These are phyloP conservation scores for Cyathus striatus DNA, from an alignment of 768 basidiomycete species.

Conservation along the genomic window DNA sequence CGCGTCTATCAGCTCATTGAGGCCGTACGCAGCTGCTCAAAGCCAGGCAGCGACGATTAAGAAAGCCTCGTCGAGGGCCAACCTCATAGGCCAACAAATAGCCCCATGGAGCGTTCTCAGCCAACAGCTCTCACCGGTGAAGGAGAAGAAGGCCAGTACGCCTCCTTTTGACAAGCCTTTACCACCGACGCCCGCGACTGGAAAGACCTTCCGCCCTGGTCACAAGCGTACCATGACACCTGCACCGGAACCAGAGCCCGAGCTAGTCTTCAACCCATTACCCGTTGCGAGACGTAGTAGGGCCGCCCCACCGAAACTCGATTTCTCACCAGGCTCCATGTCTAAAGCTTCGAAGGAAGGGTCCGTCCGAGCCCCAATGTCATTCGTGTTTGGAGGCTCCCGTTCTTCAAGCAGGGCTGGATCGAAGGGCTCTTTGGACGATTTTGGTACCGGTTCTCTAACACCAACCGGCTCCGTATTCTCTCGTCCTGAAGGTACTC, in stretches of 20 bases:
- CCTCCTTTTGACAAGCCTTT: constrained; percentile 9
- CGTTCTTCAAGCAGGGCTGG: constrained; percentile 17
- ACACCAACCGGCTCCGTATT: constrained; percentile 26
- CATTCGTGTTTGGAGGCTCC: constrained; percentile 31
- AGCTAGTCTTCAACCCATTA: constrained; percentile 55
- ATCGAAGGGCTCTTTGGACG: constrained; percentile 7
- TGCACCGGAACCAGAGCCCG: constrained; percentile 51
- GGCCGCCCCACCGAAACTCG: constrained; percentile 9
- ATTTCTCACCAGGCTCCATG: constrained; percentile 16
- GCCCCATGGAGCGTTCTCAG: constrained; percentile 53
- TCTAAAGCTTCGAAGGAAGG: constrained; percentile 16
- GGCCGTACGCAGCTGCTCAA: constrained; percentile 23
- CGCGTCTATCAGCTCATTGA: constrained; percentile 29
- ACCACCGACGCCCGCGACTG: constrained; percentile 4
- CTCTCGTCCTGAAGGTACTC: constrained; percentile 22
- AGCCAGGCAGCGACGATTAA: constrained; percentile 15
- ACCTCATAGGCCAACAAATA: constrained; percentile 49
- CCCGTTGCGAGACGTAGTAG: constrained; percentile 35
- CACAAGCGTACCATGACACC: constrained; percentile 57
- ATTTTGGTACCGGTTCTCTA: constrained; percentile 9
- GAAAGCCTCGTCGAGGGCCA: constrained; percentile 4
- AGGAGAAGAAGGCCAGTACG: constrained; percentile 10
- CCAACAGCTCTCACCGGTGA: constrained; percentile 21
- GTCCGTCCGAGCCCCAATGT: constrained; percentile 31
- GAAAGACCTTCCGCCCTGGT: constrained; percentile 23